phyloP scores from a whole-genome alignment of 2,329 filamentous ascomycete genomes.

The Paecilomyces formosus region DNA sequence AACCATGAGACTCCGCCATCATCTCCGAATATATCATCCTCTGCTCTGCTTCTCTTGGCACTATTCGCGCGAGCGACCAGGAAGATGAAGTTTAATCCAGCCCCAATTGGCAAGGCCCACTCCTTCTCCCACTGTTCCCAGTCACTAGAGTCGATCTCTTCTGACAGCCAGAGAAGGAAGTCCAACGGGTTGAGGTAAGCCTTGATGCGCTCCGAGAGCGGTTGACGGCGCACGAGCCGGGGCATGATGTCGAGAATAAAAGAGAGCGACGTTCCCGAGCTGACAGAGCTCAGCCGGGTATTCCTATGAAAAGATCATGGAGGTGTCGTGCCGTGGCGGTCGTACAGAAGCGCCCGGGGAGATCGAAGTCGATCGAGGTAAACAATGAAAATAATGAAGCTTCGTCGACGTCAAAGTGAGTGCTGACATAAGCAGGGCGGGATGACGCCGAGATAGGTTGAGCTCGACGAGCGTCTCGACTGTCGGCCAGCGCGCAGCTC shows the following conservation, averaged over 20 bases:
- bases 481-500: not conserved
- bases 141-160: constrained; percentile 85
- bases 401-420: not conserved
- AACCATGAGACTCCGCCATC: constrained; percentile 58
- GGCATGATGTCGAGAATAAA: constrained; percentile 56
- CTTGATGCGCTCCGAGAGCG: constrained; percentile 72
- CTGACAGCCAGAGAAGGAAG: constrained; percentile 81
- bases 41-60: constrained; percentile 42
- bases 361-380: not conserved
- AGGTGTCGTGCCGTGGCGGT: not conserved
- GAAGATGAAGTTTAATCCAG: constrained; percentile 71
- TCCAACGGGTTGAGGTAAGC: constrained; percentile 80
- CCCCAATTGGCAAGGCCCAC: constrained; percentile 67
- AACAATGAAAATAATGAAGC: not conserved
- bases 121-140: constrained; percentile 72
- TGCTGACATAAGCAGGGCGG: not conserved
- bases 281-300: not conserved
- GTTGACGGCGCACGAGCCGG: constrained; percentile 71
- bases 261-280: not conserved
- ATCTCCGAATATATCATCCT: constrained; percentile 82
- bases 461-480: not conserved
- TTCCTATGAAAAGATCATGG: not conserved
- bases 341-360: not conserved
- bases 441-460: not conserved
- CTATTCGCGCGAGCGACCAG: constrained; percentile 76